Percentiles rank a stretch among this genome's conserved stretches.
phyloP scores from a whole-genome alignment of 176 grass and related monocot genomes.

The Microstegium vimineum region DNA sequence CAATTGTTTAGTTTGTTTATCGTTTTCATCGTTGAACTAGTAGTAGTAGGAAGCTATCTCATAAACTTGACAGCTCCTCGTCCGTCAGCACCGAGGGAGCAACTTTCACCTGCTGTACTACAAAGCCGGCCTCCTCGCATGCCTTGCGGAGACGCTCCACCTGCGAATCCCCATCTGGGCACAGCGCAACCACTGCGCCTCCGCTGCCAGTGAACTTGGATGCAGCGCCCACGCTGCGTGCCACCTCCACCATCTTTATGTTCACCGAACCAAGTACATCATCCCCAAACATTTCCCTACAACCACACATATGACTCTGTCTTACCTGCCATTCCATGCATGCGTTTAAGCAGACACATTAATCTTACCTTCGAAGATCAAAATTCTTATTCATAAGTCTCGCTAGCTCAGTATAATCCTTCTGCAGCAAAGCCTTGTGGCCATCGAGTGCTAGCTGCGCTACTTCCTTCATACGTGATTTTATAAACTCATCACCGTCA shows the following conservation, averaged over 20 bases:
- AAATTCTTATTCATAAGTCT: constrained; percentile 73
- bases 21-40: neutral
- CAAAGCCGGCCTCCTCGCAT: constrained; percentile 51
- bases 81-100: constrained; percentile 31
- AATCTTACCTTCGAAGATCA: constrained; percentile 59
- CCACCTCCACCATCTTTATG: constrained; percentile 79
- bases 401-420: constrained; percentile 46
- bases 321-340: neutral
- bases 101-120: constrained; percentile 40
- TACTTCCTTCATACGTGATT: constrained; percentile 71
- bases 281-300: constrained; percentile 89
- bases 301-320: neutral
- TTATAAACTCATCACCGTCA: constrained; percentile 56
- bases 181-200: constrained; percentile 60
- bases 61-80: constrained; percentile 39
- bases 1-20: neutral
- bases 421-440: constrained; percentile 45
- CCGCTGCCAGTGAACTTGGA: constrained; percentile 81
- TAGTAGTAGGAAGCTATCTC: too few species aligned
- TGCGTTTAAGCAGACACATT: neutral
- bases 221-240: constrained; percentile 52
- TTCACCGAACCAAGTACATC: constrained; percentile 60
- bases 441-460: constrained; percentile 55
- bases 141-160: constrained; percentile 33
- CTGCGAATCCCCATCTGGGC: constrained; percentile 46